Conservation (phyloP, 495 filamentous ascomycete genomes). For the Penicillium desertorum region DNA sequence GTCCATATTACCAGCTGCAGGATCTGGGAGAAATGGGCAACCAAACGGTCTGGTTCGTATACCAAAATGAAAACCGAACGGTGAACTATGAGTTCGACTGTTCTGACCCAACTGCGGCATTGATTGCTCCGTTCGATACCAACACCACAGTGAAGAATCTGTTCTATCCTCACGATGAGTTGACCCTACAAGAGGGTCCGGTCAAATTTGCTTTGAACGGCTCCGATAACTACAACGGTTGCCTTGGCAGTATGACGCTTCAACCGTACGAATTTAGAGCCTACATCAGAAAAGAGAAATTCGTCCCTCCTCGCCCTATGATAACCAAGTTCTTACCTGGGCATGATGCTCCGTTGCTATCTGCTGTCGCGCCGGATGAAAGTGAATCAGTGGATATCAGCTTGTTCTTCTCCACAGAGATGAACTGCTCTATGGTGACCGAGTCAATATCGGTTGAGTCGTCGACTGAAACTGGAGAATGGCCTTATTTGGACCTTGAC, state of each 20-base stretch:
- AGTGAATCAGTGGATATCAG: slow-evolving; percentile 49
- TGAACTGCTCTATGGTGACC: slow-evolving; percentile 60
- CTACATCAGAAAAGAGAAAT: slow-evolving; percentile 57
- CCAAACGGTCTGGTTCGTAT: slow-evolving; percentile 64
- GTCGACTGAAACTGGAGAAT: slow-evolving; percentile 44
- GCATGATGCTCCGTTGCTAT: slow-evolving; percentile 60
- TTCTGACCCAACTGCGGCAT: slow-evolving; percentile 41
- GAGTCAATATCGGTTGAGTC: slow-evolving; percentile 55
- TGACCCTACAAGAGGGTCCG: slow-evolving; percentile 43
- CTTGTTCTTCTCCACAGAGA: slow-evolving; percentile 60
- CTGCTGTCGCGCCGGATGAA: slow-evolving; percentile 44
- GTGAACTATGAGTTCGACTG: slow-evolving; percentile 65
- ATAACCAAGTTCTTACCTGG: slow-evolving; percentile 65
- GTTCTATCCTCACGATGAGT: slow-evolving; percentile 64
- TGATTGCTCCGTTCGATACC: slow-evolving; percentile 59
- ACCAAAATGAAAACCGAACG: slow-evolving; percentile 59
- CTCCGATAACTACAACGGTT: slow-evolving; percentile 54
- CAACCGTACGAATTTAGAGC: slow-evolving; percentile 61
- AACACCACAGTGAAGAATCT: slow-evolving; percentile 63
- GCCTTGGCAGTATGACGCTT: slow-evolving; percentile 53
- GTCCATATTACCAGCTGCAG: slow-evolving; percentile 50
- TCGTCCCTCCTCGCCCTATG: slow-evolving; percentile 56
- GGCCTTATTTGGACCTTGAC: slow-evolving; percentile 39
- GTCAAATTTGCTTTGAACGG: slow-evolving; percentile 45
- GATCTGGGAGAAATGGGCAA: slow-evolving; percentile 51